Evolutionary conservation across 2,329 filamentous ascomycete genomes (phyloP).

Genomic region (Huntiella bhutanensis): DNA sequence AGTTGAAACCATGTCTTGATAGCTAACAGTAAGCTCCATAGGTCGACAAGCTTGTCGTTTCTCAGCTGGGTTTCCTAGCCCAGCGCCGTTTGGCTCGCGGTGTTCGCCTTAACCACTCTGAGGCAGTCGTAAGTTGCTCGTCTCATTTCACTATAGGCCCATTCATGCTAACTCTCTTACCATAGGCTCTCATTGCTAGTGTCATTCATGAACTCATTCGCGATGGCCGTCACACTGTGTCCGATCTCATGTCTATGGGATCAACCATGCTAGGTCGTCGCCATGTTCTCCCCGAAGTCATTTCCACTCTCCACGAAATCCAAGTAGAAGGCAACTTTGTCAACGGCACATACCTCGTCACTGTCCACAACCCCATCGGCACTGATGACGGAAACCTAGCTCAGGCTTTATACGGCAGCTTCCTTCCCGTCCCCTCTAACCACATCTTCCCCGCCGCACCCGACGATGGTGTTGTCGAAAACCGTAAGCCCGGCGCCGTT

Average conservation of each 20-base stretch:
- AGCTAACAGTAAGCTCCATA: slow-evolving; percentile 20
- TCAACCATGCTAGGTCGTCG: slow-evolving; percentile 83
- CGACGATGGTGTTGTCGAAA: slow-evolving; percentile 23
- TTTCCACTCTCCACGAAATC: slow-evolving; percentile 59
- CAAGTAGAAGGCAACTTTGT: slow-evolving; percentile 91
- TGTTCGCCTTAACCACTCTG: slow-evolving; percentile 73
- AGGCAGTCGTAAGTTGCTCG: slow-evolving; percentile 47
- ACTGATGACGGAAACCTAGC: slow-evolving; percentile 71
- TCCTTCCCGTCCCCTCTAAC: slow-evolving; percentile 58
- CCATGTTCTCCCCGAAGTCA: slow-evolving; percentile 72
- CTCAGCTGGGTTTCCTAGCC: slow-evolving; percentile 70
- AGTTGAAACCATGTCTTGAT: no score
- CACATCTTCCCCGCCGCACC: slow-evolving; percentile 49
- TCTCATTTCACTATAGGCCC: no score
- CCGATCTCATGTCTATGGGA: slow-evolving; percentile 83
- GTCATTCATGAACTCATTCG: slow-evolving; percentile 92
- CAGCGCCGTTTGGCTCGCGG: slow-evolving; percentile 77
- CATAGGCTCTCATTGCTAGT: slow-evolving; percentile 59
- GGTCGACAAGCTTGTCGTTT: slow-evolving; percentile 92
- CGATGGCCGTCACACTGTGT: slow-evolving; percentile 82
- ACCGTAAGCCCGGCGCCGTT: slow-evolving; percentile 61
- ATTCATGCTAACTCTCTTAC: background rate
- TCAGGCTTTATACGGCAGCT: slow-evolving; percentile 79
- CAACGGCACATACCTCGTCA: slow-evolving; percentile 81
- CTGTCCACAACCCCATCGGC: slow-evolving; percentile 75